These are phyloP conservation scores for Rhododendron mucronatum DNA, from an alignment of 148 eudicot species.

Conservation along the genomic window DNA sequence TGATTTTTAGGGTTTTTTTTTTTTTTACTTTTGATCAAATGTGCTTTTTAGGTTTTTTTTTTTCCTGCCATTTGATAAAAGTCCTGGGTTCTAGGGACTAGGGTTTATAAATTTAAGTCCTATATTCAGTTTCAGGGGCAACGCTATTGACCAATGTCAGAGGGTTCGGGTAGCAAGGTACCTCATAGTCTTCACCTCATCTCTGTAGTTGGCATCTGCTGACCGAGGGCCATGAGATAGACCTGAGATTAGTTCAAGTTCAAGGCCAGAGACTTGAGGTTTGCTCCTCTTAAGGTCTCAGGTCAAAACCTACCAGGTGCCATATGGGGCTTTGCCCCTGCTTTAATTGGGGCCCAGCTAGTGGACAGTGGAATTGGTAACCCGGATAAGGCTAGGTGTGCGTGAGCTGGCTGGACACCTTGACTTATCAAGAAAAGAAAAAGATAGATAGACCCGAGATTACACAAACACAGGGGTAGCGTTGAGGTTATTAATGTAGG, in stretches of 20 bases:
- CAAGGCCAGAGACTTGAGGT: not conserved
- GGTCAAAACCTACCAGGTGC: not conserved
- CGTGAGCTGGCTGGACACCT: not conserved
- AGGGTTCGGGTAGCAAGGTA: conserved; percentile 1
- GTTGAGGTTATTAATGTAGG: not conserved
- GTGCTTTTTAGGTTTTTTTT: no score
- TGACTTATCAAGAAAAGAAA: not conserved
- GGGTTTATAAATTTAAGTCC: not conserved
- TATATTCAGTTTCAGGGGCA: not conserved
- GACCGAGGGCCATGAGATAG: not conserved
- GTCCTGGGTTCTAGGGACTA: not conserved
- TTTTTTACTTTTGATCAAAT: no score
- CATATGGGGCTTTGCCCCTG: not conserved
- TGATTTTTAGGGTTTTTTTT: not conserved
- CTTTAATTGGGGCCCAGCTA: not conserved
- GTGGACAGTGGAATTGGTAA: not conserved
- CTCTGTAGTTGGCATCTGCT: not conserved
- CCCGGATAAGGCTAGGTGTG: not conserved
- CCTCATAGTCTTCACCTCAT: not conserved
- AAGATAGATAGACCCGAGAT: not conserved
- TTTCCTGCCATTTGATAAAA: not conserved
- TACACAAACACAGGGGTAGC: not conserved
- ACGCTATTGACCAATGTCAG: not conserved
- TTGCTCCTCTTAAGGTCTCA: not conserved
- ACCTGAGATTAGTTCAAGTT: not conserved